phyloP scores from a whole-genome alignment of 768 basidiomycete species.

The Paxillus involutus region DNA sequence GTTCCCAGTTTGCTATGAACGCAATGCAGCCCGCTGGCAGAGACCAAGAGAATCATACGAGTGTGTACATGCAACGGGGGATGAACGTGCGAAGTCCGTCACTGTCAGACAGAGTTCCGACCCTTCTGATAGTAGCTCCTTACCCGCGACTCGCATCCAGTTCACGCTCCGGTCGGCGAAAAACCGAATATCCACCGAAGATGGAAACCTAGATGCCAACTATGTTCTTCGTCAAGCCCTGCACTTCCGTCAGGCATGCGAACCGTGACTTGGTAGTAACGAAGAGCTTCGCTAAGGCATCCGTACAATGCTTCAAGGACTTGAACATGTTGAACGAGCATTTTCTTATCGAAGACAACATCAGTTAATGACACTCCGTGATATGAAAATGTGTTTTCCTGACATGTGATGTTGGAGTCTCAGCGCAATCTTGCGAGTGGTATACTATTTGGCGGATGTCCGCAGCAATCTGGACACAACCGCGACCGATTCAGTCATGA shows the following conservation, averaged over 20 bases:
- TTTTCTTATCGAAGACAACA: background rate
- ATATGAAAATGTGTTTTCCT: background rate
- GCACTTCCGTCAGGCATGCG: background rate
- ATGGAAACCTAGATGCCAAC: too few species aligned
- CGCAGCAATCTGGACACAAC: slow-evolving; percentile 15
- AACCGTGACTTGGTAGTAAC: slow-evolving; percentile 20
- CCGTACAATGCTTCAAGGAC: slow-evolving; percentile 16
- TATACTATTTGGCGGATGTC: slow-evolving; percentile 14
- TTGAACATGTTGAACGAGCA: slow-evolving; percentile 13
- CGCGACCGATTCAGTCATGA: background rate
- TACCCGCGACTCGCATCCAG: too few species aligned
- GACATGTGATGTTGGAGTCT: slow-evolving; percentile 13
- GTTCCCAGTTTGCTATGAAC: too few species aligned
- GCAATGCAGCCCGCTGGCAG: too few species aligned
- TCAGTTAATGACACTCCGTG: background rate
- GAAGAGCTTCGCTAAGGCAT: slow-evolving; percentile 23
- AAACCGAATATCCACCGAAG: too few species aligned
- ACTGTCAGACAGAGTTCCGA: too few species aligned
- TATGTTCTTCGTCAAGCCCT: too few species aligned
- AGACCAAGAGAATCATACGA: too few species aligned
- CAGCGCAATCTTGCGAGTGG: slow-evolving; percentile 4
- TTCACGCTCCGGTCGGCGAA: too few species aligned
- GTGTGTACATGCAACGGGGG: too few species aligned
- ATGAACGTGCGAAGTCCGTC: too few species aligned
- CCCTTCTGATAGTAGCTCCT: too few species aligned